Conservation (phyloP, 2,329 filamentous ascomycete genomes). For the Botryotinia calthae region DNA sequence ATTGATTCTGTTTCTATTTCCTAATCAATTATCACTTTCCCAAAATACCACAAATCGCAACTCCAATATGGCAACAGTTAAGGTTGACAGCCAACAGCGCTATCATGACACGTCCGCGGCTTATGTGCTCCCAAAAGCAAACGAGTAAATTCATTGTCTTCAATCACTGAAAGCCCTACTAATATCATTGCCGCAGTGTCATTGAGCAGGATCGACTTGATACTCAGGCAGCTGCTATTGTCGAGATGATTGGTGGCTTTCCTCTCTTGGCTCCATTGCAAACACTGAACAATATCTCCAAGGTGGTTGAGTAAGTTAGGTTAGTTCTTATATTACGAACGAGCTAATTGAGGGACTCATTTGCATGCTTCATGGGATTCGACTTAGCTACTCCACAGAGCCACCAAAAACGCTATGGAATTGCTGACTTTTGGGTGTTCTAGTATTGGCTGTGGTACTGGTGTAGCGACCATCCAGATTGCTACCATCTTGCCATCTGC, state of each 20-base stretch:
- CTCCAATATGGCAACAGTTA: slow-evolving; percentile 1
- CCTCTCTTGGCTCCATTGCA: slow-evolving; percentile 9
- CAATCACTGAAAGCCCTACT: not conserved
- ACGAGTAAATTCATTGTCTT: slow-evolving; percentile 11
- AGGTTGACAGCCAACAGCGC: not conserved
- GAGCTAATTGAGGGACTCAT: not conserved
- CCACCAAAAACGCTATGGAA: not conserved
- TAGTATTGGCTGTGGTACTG: slow-evolving; percentile 16
- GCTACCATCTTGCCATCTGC: slow-evolving; percentile 11
- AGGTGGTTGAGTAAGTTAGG: slow-evolving; percentile 10
- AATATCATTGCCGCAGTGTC: not conserved
- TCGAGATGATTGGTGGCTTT: slow-evolving; percentile 17
- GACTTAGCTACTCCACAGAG: not conserved
- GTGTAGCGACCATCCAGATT: slow-evolving; percentile 13
- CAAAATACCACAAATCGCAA: not conserved
- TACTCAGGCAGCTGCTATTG: slow-evolving; percentile 17
- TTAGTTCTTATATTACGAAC: not conserved
- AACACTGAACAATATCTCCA: not conserved
- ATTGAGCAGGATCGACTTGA: slow-evolving; percentile 18
- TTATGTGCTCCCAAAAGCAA: slow-evolving; percentile 18
- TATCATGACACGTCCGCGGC: slow-evolving; percentile 14
- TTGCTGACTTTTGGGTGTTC: not conserved
- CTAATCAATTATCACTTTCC: not conserved
- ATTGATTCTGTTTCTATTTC: not conserved
- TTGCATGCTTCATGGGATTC: not conserved